Conservation (phyloP, 2,329 filamentous ascomycete species). For the Dothiorella sarmentorum region DNA sequence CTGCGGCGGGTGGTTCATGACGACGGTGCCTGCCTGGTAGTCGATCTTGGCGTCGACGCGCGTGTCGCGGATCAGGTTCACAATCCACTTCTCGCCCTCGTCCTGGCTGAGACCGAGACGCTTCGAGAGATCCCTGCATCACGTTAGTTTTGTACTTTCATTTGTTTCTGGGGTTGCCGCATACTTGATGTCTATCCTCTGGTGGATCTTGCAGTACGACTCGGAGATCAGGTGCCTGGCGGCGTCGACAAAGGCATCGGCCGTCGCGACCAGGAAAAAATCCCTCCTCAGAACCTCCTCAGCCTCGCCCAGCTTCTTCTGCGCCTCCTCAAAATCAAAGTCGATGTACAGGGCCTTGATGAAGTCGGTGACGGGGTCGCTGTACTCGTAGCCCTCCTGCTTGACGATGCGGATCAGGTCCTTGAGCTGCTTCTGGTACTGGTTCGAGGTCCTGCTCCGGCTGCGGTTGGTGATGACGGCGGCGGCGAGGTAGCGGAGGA, state of each 20-base stretch:
- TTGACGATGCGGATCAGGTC: conserved; percentile 92
- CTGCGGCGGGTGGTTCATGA: conserved; percentile 99
- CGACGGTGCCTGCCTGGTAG: conserved; percentile 95
- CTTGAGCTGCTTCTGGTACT: conserved; percentile 98
- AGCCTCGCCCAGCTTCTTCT: conserved; percentile 78
- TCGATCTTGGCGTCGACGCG: conserved; percentile 98
- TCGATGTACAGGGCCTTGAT: conserved; percentile 92
- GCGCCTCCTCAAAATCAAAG: conserved; percentile 96
- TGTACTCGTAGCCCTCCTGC: conserved; percentile 97
- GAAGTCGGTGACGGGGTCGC: conserved; percentile 92
- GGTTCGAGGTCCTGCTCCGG: conserved; percentile 73
- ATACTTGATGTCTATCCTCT: conserved; percentile 91
- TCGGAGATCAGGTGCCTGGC: conserved; percentile 96
- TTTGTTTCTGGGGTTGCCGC: conserved; percentile 22
- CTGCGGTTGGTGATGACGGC: conserved; percentile 86
- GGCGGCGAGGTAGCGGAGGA: conserved; percentile 87
- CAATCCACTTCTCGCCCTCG: conserved; percentile 99
- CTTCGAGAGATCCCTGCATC: conserved; percentile 71
- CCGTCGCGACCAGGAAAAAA: conserved; percentile 86
- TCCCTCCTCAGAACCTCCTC: conserved; percentile 89
- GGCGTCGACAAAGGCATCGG: conserved; percentile 87
- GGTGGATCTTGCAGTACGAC: conserved; percentile 99
- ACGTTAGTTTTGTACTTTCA: neutral
- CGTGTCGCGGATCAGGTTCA: conserved; percentile 97
- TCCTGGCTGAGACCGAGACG: conserved; percentile 88